Percentiles rank a stretch among this genome's conserved stretches.
phyloP scores from a whole-genome alignment of 2,329 filamentous ascomycete genomes.

The Aaosphaeria pasadenensis region DNA sequence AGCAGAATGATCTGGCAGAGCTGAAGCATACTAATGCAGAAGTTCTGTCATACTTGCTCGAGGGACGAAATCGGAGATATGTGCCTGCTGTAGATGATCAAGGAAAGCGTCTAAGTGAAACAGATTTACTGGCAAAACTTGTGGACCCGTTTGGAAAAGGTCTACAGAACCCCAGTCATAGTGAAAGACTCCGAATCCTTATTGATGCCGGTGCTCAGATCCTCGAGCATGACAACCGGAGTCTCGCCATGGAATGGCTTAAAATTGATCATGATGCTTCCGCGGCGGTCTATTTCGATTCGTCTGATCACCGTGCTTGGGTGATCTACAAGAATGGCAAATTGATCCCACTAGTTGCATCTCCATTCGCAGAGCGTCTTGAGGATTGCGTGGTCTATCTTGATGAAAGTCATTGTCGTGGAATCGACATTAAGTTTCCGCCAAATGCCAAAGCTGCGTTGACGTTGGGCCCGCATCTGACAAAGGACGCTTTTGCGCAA shows the following conservation, averaged over 20 bases:
- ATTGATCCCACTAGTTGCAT: constrained; percentile 48
- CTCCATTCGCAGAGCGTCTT: constrained; percentile 55
- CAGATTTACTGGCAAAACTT: constrained; percentile 44
- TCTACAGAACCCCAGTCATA: background rate
- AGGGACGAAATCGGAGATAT: constrained; percentile 51
- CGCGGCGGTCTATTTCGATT: constrained; percentile 55
- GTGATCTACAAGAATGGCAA: constrained; percentile 42
- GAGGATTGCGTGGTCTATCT: constrained; percentile 56
- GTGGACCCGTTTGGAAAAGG: constrained; percentile 2
- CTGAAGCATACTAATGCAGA: constrained; percentile 62
- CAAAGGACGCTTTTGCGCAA: constrained; percentile 63
- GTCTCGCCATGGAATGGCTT: constrained; percentile 53
- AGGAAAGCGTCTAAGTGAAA: constrained; percentile 45
- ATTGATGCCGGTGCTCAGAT: constrained; percentile 66
- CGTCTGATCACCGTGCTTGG: constrained; percentile 42
- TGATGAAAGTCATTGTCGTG: constrained; percentile 60
- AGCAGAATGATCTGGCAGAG: constrained; percentile 57
- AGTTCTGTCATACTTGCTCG: constrained; percentile 58
- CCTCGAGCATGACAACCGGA: constrained; percentile 57
- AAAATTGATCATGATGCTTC: constrained; percentile 41
- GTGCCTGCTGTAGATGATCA: constrained; percentile 24
- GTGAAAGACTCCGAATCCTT: constrained; percentile 48
- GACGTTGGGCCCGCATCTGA: constrained; percentile 56
- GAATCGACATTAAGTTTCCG: constrained; percentile 59
- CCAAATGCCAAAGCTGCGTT: constrained; percentile 48